Evolutionary conservation across 345 rosid species (phyloP), one percentile per base, ranked within the genome.

Genomic region (Euphorbia peplus): DNA sequence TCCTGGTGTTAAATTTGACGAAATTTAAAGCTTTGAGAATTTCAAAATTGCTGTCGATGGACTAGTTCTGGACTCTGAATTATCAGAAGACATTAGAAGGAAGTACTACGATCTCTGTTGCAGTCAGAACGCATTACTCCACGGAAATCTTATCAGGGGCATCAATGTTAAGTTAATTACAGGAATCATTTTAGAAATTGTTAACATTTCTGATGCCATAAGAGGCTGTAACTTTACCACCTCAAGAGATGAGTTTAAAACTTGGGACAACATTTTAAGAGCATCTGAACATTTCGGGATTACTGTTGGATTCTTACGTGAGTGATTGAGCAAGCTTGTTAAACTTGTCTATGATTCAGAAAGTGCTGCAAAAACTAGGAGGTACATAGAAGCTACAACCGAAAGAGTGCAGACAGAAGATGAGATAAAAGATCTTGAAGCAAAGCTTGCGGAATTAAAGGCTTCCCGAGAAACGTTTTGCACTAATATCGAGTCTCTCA

Each of bases 221-320:
- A 84, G 74, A 77, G 79, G 83, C 39, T 83, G 85, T 68, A 79
- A 73, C 53, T 75, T 84, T 69, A 72, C 73, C 30, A 84, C 88
- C 26, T 57, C 86, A 41, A 74, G 75, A 25, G 85, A 84, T 53
- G 85, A 86, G 52, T 86, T 81, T 63, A 63, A 76, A 44, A 58
- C 53, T 8, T 88, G 93, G 90, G 89, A 80, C 66, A 81, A 70
- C 80, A 80, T 84, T 32, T 54, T 88, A 76, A 76, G 82, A 73
- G 90, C 89, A 66, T 86, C 83, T 35, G 87, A 88, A 70, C 68
- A 81, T 58, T 74, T 88, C 68, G 93, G 93, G 65, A 83, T 88
- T 85, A 80, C 80, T 30, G 83, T 86, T 22, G 87, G 85, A n/a
- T 86, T 88, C 51, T 72, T 88, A 73, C 87, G 85, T 30, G 72